These are phyloP conservation scores for Saturnispora sanitii DNA, from an alignment of 805 yeast species.

Conservation along the genomic window DNA sequence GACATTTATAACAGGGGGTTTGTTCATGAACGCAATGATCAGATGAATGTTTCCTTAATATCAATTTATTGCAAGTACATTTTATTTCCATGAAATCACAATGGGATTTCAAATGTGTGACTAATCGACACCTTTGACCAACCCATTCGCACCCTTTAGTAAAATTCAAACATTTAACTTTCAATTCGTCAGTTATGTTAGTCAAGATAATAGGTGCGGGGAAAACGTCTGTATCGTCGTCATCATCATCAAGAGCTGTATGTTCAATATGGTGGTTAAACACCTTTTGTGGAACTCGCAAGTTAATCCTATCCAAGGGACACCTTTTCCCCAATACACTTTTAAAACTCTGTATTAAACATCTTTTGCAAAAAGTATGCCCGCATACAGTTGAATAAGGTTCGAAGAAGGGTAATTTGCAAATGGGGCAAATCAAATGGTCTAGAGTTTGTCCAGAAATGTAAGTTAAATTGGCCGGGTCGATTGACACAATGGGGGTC, in stretches of 20 bases:
- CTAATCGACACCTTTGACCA: conserved; percentile 51
- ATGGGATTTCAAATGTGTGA: conserved; percentile 35
- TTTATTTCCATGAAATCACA: conserved; percentile 31
- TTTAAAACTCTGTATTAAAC: conserved; percentile 39
- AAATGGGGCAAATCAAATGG: conserved; percentile 47
- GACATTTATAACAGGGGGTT: conserved; percentile 32
- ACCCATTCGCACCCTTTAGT: conserved; percentile 47
- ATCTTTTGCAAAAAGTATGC: conserved; percentile 54
- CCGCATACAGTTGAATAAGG: conserved; percentile 61
- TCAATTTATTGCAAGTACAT: conserved; percentile 25
- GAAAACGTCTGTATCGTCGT: conserved; percentile 22
- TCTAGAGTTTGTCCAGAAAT: conserved; percentile 16
- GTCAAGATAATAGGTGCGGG: conserved; percentile 50
- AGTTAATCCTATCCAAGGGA: conserved; percentile 51
- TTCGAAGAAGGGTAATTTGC: conserved; percentile 51
- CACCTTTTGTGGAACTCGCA: conserved; percentile 18
- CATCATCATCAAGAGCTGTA: conserved; percentile 2
- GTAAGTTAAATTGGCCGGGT: conserved; percentile 20
- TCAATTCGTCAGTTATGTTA: conserved; percentile 52
- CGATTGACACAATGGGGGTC: conserved; percentile 11
- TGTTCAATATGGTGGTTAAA: background rate
- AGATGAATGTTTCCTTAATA: conserved; percentile 15
- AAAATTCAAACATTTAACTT: conserved; percentile 43
- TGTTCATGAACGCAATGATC: conserved; percentile 31
- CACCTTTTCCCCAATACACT: conserved; percentile 33